These are phyloP conservation scores for Aspergillus sojae DNA, from an alignment of 2,329 filamentous ascomycete species.

Conservation along the genomic window DNA sequence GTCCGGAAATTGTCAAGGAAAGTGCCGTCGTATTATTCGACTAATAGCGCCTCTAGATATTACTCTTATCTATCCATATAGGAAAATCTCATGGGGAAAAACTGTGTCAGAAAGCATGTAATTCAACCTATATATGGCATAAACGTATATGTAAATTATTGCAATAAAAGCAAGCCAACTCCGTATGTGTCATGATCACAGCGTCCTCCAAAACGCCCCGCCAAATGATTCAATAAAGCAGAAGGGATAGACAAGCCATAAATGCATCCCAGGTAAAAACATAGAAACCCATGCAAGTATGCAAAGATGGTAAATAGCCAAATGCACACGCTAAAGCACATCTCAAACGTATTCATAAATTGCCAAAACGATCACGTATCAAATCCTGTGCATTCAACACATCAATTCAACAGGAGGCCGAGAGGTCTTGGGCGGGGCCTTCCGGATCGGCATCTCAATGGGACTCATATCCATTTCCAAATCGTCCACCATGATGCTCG, in stretches of 20 bases:
- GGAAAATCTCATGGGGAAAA: not conserved
- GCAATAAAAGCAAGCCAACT: not conserved
- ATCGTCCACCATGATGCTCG: constrained; percentile 49
- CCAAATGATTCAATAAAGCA: constrained; percentile 1
- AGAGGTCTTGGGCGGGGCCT: constrained; percentile 55
- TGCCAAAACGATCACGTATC: not conserved
- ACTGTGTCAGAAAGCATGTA: not conserved
- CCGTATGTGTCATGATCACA: constrained; percentile 4
- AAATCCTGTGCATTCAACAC: constrained; percentile 33
- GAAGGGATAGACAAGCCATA: not conserved
- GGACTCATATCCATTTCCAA: constrained; percentile 48
- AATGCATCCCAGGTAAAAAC: not conserved
- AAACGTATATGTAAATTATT: not conserved
- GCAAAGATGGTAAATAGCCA: constrained; percentile 2
- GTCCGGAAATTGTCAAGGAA: constrained; percentile 45
- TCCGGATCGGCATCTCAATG: constrained; percentile 46
- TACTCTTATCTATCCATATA: not conserved
- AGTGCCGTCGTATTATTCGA: constrained; percentile 46
- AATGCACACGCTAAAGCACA: constrained; percentile 14
- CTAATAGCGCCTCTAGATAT: constrained; percentile 13
- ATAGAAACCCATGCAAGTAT: not conserved
- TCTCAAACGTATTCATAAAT: not conserved
- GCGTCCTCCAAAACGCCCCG: not conserved
- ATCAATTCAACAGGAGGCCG: constrained; percentile 61
- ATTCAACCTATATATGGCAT: constrained; percentile 6